These are phyloP conservation scores for Pseudocercospora fuligena DNA, from an alignment of 2,329 filamentous ascomycete genomes.

Conservation along the genomic window DNA sequence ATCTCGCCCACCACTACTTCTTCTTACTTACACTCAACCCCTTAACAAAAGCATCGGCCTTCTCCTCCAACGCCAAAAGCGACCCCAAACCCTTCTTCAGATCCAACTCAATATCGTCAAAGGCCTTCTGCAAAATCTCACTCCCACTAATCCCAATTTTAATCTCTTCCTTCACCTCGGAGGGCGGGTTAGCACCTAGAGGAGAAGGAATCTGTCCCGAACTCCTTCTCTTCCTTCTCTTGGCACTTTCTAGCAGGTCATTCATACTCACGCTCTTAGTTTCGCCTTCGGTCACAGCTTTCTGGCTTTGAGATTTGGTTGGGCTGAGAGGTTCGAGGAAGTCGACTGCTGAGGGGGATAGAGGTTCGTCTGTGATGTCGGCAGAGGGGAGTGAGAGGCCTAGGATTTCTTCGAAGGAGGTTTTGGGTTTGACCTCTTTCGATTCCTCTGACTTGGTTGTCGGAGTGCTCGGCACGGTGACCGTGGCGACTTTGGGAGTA, in stretches of 20 bases:
- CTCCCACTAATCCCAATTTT: background rate
- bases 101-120: constrained; percentile 37
- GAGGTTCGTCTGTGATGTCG: constrained; percentile 18
- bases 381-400: background rate
- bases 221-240: constrained; percentile 36
- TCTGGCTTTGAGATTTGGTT: constrained; percentile 10
- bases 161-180: constrained; percentile 9
- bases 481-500: background rate
- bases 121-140: constrained; percentile 25
- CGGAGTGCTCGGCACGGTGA: constrained; percentile 9
- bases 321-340: constrained; percentile 29
- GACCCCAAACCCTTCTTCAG: constrained; percentile 19
- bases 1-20: background rate
- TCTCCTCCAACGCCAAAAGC: constrained; percentile 16
- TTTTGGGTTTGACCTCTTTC: constrained; percentile 24
- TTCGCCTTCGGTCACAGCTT: constrained; percentile 23
- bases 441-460: constrained; percentile 8
- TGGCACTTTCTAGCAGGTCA: constrained; percentile 35
- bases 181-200: constrained; percentile 34
- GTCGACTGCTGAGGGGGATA: constrained; percentile 11
- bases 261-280: constrained; percentile 35
- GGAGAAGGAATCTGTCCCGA: constrained; percentile 32
- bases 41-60: constrained; percentile 26
- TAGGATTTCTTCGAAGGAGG: constrained; percentile 38
- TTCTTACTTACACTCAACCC: constrained; percentile 25